Base-by-base conservation (phyloP, 148 eudicot species). In the Selenicereus undatus region DNA sequence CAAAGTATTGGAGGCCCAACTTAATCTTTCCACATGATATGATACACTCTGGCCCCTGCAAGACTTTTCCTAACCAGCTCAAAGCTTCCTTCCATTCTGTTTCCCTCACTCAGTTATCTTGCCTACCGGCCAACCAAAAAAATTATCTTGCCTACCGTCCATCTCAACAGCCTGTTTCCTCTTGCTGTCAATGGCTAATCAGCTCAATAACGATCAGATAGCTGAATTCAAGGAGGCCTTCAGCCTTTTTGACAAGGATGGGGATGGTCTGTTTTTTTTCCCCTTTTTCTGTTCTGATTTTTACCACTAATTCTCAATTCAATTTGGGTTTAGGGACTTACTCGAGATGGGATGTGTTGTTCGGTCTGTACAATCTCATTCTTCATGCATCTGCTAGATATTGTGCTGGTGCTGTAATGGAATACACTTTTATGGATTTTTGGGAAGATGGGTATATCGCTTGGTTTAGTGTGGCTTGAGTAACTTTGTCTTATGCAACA, bases 161-260 rank as follows among this genome's bases (percentile, higher is more conserved):
- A 14, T 62, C 65, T 64, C 39, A 12, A 16, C 58, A 71, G 75
- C 75, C 62, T 81, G 64, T 51, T 11, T 29, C 77, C 64, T 68
- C 35, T 30, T 22, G 14, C 16, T 0, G 58, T 73, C 74, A 60
- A 88, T 88, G 90, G 88, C 87, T 56, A 85, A 88, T 78, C 87
- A 88, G 76, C 83, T 88, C 24, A 88, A 83, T 85, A 88, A 86
- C 10, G 88, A 86, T 71, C 88, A 86, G 87, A 88, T 84, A 85
- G 86, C 90, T 71, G 90, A 88, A 79, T 88, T 88, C 74, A 88
- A 84, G 83, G 86, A 88, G 50, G 88, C 88, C 43, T 88, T 88
- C 76, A 88, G 88, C 72, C 83, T 88, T 74, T 88, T 88, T 66
- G 90, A 88, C 81, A 88, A 88, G 81, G 88, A 88, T 71, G 90